Evolutionary conservation across 176 grass and related monocot species (phyloP), one percentile per base, ranked within the genome.

Genomic region (Puccinellia tenuiflora): DNA sequence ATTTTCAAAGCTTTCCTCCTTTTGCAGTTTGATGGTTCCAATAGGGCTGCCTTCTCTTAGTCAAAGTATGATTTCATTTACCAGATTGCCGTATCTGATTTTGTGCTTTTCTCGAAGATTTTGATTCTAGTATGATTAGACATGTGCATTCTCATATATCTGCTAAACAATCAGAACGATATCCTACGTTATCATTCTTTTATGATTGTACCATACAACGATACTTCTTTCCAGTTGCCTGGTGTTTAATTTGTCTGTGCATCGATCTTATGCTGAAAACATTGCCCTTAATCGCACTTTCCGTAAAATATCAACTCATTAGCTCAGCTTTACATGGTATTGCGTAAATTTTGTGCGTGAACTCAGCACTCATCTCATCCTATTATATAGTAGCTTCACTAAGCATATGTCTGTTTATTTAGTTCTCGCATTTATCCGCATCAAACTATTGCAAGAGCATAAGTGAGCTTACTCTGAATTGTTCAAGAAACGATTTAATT

Each of bases 41-140:
- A 83, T 99, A 55, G 93, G 96, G 79, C 63, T 85, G 56, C 85
- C 89, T 88, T 96, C 96, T 85, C 75, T 99, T 83, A 92, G 96
- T 95, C 73, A 43, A 94, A 20, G 85, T 82, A 90, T 73, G 60
- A 25, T 35, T 82, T 55, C 57, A 50, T 77, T 85, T 79, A 8
- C 54, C 47, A 26, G 70, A 40, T 30, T 45, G 18, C 15, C 5
- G 17, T 3, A 22, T 90, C 51, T 12, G 4, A 10, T 75, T 75
- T 3, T 85, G 45, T 78, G 39, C 10, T 61, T 76, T 28, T 76
- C 18, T 68, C 7, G 39, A 42, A 14, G 8, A 5, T 79, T 48
- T 12, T 10, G 9, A 54, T 56, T 81, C 14, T 72, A 30, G 46
- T 57, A 73, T 17, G 7, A 77, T 51, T 56, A 64, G 42, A 1